Conservation (phyloP, 2,329 filamentous ascomycete genomes). For the Exophiala sideris region DNA sequence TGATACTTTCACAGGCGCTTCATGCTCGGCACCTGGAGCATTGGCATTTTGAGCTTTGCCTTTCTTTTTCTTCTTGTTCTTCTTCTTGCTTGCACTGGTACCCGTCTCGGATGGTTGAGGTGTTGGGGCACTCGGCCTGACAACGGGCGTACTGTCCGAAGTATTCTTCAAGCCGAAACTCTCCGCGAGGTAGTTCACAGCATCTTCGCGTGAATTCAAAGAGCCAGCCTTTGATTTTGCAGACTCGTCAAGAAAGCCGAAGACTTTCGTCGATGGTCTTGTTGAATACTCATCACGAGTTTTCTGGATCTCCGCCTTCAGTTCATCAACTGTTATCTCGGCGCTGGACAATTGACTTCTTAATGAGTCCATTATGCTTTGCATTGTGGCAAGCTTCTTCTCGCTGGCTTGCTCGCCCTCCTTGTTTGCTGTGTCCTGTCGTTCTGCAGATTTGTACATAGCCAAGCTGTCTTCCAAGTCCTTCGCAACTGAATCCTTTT, state of each 20-base stretch:
- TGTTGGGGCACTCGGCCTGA: conserved; percentile 23
- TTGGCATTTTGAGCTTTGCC: conserved; percentile 42
- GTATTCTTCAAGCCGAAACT: conserved; percentile 23
- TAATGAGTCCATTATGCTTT: conserved; percentile 54
- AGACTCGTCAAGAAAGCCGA: conserved; percentile 23
- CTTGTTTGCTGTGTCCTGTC: conserved; percentile 23
- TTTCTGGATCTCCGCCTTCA: conserved; percentile 38
- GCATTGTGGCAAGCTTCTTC: conserved; percentile 54
- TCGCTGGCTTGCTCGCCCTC: conserved; percentile 42
- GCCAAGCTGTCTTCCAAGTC: conserved; percentile 29
- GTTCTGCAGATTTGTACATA: conserved; percentile 24
- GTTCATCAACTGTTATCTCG: conserved; percentile 46
- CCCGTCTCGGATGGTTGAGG: conserved; percentile 25
- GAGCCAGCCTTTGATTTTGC: conserved; percentile 11
- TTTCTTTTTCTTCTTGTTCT: conserved; percentile 84
- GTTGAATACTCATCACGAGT: conserved; percentile 18
- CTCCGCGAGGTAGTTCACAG: conserved; percentile 42
- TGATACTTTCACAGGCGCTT: conserved; percentile 34
- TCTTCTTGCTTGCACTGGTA: conserved; percentile 54
- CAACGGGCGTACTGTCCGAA: conserved; percentile 5
- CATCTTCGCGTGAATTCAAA: conserved; percentile 26
- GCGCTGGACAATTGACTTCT: conserved; percentile 54
- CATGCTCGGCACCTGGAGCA: conserved; percentile 40
- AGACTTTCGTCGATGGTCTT: conserved; percentile 22
- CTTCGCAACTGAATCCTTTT: conserved; percentile 30